Evolutionary conservation across 2,329 filamentous ascomycete species (phyloP).

Genomic region (Pyrenophora graminea): DNA sequence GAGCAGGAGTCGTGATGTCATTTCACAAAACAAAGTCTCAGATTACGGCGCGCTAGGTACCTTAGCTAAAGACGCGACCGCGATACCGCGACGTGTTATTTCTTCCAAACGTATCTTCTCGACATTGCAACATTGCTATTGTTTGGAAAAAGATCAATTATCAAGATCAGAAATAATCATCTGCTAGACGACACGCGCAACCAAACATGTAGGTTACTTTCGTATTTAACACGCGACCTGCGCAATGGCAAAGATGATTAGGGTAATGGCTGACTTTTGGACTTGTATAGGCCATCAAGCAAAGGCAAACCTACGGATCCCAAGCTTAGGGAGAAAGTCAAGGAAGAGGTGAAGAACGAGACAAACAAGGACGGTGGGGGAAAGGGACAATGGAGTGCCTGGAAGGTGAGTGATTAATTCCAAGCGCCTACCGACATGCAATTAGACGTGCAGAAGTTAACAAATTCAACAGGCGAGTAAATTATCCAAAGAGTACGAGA

Average conservation of each 20-base stretch:
- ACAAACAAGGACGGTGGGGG: constrained; percentile 52
- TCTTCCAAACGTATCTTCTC: too few relatives aligned
- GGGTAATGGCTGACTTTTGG: background rate
- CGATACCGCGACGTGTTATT: constrained; percentile 1
- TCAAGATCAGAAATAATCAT: too few relatives aligned
- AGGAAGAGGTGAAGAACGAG: constrained; percentile 52
- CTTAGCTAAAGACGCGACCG: constrained; percentile 1
- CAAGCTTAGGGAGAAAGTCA: constrained; percentile 51
- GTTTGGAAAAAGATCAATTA: too few relatives aligned
- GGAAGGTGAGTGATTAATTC: constrained; percentile 45
- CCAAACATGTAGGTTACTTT: too few relatives aligned
- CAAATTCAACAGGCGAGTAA: constrained; percentile 42
- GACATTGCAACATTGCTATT: too few relatives aligned
- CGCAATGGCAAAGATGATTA: too few relatives aligned
- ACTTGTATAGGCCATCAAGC: constrained; percentile 38
- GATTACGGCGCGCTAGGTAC: background rate
- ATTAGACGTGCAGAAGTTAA: too few relatives aligned
- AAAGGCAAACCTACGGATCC: constrained; percentile 54
- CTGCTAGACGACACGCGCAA: too few relatives aligned
- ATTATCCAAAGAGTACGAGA: constrained; percentile 51
- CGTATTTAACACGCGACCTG: too few relatives aligned
- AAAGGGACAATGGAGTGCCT: constrained; percentile 54
- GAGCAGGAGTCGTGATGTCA: constrained; percentile 9
- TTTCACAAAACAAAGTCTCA: constrained; percentile 7
- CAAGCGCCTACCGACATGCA: background rate